Base-by-base conservation (phyloP, 2,329 filamentous ascomycete genomes). In the Parascedosporium putredinis region DNA sequence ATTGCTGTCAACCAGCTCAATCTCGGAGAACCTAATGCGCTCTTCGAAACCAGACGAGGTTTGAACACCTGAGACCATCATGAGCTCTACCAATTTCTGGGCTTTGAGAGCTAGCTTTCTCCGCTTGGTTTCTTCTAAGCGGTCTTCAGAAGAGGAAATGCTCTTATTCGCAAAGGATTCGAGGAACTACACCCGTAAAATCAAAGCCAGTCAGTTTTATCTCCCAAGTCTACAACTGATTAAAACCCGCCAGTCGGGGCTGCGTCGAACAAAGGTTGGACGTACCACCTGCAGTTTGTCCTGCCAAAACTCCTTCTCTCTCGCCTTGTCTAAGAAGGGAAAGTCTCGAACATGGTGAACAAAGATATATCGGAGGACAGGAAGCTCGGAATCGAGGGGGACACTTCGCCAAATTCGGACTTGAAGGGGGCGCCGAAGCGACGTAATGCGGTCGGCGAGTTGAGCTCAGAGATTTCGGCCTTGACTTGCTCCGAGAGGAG, bases 221-320 rank as follows among this genome's bases (percentile, higher is more conserved):
- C 23, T 25, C 7, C 22, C 10, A 12, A 2, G 38, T 14, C 5
- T 20, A 14, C 38, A 20, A 24, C 33, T 8, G 33, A 6, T 16
- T 5, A 18, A 12, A 36, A 36, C n/a, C 1, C n/a, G 20, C n/a
- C n/a, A 18, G 16, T 24, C 18, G 16, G n/a, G 3, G 8, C 3
- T 9, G 8, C 18, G 2, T 23, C 33, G 34, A 16, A 47, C 54
- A 18, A 9, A 38, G 27, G 22, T 43, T 31, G 22, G 40, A 82
- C 86, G 58, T 69, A 95, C 88, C 62, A 90, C 80, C 72, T 98
- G 93, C 53, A 98, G 73, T 66, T 95, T 97, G 64, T 97, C 89
- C 70, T 98, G 93, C 93, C 93, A 98, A 62, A 98, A 98, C 68
- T 98, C 93, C 76, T 97, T 95, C 76, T 98, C 93, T 61, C 81